Percentiles rank a stretch among this genome's conserved stretches.
These are phyloP conservation scores for Solanum hybrid DNA, from an alignment of 305 asterid genomes.

Conservation along the genomic window DNA sequence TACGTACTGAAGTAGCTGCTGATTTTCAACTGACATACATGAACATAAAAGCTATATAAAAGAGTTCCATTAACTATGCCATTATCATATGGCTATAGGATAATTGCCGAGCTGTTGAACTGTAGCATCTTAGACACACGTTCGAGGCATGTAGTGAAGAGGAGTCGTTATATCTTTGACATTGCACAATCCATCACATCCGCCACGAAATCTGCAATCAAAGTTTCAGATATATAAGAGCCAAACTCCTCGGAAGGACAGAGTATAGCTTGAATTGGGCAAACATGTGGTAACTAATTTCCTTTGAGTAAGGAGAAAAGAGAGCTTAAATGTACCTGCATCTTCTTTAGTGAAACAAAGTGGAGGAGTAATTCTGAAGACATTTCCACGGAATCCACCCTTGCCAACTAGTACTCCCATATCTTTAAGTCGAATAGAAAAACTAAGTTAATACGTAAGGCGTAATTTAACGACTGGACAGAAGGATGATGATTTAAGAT, in stretches of 20 bases:
- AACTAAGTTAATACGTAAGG: background rate
- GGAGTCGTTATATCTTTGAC: conserved; percentile 43
- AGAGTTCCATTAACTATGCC: background rate
- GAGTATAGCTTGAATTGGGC: background rate
- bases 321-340: conserved; percentile 42
- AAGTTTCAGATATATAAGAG: background rate
- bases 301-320: background rate
- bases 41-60: background rate
- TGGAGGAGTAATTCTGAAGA: conserved; percentile 84
- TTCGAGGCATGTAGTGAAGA: background rate
- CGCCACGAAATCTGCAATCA: conserved; percentile 51
- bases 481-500: background rate
- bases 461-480: background rate
- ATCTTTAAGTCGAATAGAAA: conserved; percentile 22
- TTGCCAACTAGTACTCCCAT: conserved; percentile 78
- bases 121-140: background rate
- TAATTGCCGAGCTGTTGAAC: background rate
- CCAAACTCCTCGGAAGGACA: background rate
- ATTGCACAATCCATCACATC: conserved; percentile 59
- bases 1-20: conserved; percentile 3
- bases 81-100: background rate
- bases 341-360: conserved; percentile 69
- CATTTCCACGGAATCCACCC: conserved; percentile 80
- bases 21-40: background rate
- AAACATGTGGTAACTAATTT: background rate